Conservation (phyloP, 257 asterid genomes). For the Lavandula angustifolia region DNA sequence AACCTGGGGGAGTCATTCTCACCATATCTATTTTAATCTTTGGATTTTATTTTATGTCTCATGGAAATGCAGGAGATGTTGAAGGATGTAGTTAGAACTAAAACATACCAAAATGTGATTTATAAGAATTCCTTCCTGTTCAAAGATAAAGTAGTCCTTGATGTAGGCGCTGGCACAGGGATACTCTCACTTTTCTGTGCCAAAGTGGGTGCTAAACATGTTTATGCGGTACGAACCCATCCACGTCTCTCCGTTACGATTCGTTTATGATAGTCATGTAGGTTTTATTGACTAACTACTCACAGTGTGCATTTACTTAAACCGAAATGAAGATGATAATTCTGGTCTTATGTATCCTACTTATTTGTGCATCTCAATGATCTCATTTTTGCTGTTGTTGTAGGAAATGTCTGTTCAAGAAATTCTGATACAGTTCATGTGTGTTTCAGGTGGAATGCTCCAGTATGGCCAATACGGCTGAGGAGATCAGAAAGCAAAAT, state of each 20-base stretch:
- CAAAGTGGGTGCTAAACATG: slow-evolving; percentile 83
- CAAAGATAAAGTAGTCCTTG: slow-evolving; percentile 92
- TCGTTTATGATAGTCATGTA: background rate
- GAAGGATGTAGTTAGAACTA: slow-evolving; percentile 87
- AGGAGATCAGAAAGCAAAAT: slow-evolving; percentile 71
- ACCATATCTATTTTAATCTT: slow-evolving; percentile 10
- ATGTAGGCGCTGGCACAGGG: slow-evolving; percentile 99
- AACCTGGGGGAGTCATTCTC: slow-evolving; percentile 19
- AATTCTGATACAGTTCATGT: slow-evolving; percentile 7
- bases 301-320: background rate
- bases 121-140: slow-evolving; percentile 80
- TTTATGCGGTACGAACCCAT: slow-evolving; percentile 35
- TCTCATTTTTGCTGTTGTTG: background rate
- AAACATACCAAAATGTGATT: slow-evolving; percentile 87
- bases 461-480: slow-evolving; percentile 89
- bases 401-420: background rate
- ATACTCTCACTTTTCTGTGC: slow-evolving; percentile 97
- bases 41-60: slow-evolving; percentile 5
- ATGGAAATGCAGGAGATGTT: slow-evolving; percentile 78
- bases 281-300: background rate
- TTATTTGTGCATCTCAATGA: background rate
- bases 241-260: background rate
- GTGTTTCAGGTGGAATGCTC: slow-evolving; percentile 89
- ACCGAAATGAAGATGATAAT: background rate
- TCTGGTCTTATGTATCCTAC: background rate